Base-by-base conservation (phyloP, 148 eudicot genomes). In the Amaranthus palmeri region DNA sequence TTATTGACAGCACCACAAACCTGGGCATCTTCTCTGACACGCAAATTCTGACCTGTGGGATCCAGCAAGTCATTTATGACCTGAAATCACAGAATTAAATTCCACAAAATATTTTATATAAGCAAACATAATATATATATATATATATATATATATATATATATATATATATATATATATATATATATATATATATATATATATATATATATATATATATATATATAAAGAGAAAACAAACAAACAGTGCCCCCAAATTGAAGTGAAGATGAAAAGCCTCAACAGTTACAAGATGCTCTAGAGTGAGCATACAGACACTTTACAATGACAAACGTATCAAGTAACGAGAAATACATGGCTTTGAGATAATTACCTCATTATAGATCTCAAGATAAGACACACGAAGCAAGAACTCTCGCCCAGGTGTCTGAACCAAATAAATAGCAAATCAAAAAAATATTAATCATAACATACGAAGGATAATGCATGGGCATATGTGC, bases 21-120 rank as follows among this genome's bases (percentile, higher is more conserved):
- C 92, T 88, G 96, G 64, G 80, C 63, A 80, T 90, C 96, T 81
- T 90, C 96, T 53, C 92, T 78, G 68, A 90, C 78, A 60, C 92
- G 81, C 48, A 90, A 76, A 78, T 88, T 90, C 73, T 90, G 96
- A n/a, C 89, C 92, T 13, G 81, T 82, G 13, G 96, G 87, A 83
- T 90, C 85, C 67, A 90, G 96, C 88, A 90, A 82, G 74, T 90
- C 96, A 78, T 90, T 90, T 78, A 90, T 86, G 54, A 90, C 92
- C 96, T 90, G 73, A 68, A 72, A 46, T 14, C 55, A 7, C 12
- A 54, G 45, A 17, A 36, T 46, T 3, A 45, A 14, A 8, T 3
- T 17, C 10, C 1, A 53, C 25, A 10, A 9, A 50, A 65, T 6
- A 5, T 25, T 25, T 15, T 17, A 4, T 10, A 3, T 50, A 6